A percentile compares a stretch with the other conserved stretches of the same genome.
Conservation (phyloP, 148 eudicot genomes). For the Camellia granthamiana region DNA sequence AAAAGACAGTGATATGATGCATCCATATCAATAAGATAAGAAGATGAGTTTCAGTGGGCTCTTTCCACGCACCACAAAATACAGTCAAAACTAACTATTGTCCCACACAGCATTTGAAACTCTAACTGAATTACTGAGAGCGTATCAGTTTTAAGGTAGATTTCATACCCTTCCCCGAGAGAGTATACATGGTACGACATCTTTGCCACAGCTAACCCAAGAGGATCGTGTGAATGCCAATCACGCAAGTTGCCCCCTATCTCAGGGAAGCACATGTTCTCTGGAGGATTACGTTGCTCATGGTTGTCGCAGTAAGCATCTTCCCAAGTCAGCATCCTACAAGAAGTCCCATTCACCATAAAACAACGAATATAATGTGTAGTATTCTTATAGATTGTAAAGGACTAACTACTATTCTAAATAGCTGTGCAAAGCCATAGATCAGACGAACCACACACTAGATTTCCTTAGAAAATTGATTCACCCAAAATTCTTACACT, state of each 20-base stretch:
- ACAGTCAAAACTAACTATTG: background rate
- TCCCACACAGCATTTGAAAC: background rate
- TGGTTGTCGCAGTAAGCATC: conserved; percentile 70
- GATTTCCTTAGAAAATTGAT: conserved; percentile 3
- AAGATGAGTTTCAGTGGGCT: background rate
- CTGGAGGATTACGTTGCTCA: conserved; percentile 33
- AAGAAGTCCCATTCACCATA: conserved; percentile 13
- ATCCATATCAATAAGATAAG: background rate
- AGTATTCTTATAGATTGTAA: background rate
- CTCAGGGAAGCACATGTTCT: conserved; percentile 31
- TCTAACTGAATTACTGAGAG: background rate
- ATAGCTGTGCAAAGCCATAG: background rate
- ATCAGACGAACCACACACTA: background rate
- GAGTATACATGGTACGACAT: conserved; percentile 82
- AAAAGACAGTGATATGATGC: background rate
- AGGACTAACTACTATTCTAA: background rate
- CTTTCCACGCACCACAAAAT: background rate
- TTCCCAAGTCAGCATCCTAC: conserved; percentile 82
- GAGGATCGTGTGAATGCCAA: conserved; percentile 54
- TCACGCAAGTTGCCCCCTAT: conserved; percentile 35
- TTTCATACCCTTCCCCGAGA: conserved; percentile 90
- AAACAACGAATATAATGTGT: conserved; percentile 5
- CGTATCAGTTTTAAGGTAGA: conserved; percentile 1
- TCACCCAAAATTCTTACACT: conserved; percentile 8
- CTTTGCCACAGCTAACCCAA: conserved; percentile 75